A percentile compares a stretch with the other conserved stretches of the same genome.
phyloP scores from a whole-genome alignment of 2,329 filamentous ascomycete genomes.

The Thelonectria blattea region DNA sequence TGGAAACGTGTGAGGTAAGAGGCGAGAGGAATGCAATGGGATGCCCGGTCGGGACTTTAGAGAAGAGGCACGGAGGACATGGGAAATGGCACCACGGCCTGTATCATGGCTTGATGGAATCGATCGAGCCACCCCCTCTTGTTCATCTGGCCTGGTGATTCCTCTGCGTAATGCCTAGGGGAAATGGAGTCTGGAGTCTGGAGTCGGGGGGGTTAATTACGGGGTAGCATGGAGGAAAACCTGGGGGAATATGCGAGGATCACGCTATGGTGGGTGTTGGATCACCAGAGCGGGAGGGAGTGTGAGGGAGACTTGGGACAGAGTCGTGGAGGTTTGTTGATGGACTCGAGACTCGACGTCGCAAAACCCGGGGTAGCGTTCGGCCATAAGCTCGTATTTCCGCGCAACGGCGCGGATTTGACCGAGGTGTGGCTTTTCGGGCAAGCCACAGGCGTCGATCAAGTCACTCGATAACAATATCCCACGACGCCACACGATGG shows the following conservation, averaged over 20 bases:
- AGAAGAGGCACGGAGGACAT: constrained; percentile 1
- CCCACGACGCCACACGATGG: not conserved
- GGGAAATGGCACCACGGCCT: constrained; percentile 14
- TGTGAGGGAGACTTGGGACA: not conserved
- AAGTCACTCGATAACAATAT: constrained; percentile 13
- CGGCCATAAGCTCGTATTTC: constrained; percentile 17
- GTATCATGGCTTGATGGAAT: constrained; percentile 15
- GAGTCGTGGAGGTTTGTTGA: not conserved
- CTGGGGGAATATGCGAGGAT: constrained; percentile 17
- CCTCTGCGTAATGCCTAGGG: not conserved
- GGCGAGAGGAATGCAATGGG: not conserved
- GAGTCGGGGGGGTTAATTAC: not conserved
- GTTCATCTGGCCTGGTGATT: constrained; percentile 8
- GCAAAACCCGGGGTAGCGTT: not conserved
- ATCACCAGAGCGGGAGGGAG: not conserved
- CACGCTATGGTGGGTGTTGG: not conserved
- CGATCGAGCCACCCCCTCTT: constrained; percentile 16
- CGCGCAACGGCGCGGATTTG: not conserved
- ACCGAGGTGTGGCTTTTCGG: not conserved
- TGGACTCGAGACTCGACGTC: not conserved
- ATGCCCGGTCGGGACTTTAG: not conserved
- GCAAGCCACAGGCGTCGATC: constrained; percentile 2
- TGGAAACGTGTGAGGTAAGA: constrained; percentile 10
- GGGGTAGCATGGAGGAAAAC: constrained; percentile 4
- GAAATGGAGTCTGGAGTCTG: constrained; percentile 1